These are phyloP conservation scores for Balansia obtecta DNA, from an alignment of 2,329 filamentous ascomycete genomes.

Conservation along the genomic window DNA sequence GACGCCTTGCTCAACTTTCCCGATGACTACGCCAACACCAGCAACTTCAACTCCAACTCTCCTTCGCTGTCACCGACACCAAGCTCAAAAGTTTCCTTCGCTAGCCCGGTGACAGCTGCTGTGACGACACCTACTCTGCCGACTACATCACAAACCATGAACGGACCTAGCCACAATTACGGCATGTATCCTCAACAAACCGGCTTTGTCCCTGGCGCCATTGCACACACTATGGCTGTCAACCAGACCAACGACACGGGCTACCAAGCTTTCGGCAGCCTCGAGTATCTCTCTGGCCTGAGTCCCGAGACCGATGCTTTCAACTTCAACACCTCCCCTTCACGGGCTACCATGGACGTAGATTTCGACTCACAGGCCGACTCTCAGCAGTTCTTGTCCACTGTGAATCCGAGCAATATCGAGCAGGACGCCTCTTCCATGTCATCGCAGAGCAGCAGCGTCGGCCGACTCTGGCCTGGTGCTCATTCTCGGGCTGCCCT, in stretches of 20 bases:
- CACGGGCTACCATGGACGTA: slow-evolving; percentile 53
- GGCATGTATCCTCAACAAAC: slow-evolving; percentile 93
- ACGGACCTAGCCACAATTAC: slow-evolving; percentile 87
- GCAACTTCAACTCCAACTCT: slow-evolving; percentile 45
- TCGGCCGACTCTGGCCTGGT: slow-evolving; percentile 76
- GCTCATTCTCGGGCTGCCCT: slow-evolving; percentile 85
- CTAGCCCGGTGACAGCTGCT: slow-evolving; percentile 38
- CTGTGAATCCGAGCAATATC: slow-evolving; percentile 62
- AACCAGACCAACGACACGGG: slow-evolving; percentile 49
- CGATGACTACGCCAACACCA: slow-evolving; percentile 42
- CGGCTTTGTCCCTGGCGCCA: slow-evolving; percentile 73
- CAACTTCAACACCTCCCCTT: slow-evolving; percentile 59
- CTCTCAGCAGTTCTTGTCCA: slow-evolving; percentile 53
- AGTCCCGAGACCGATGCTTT: slow-evolving; percentile 53
- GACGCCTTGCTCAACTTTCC: slow-evolving; percentile 50
- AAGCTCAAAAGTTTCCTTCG: slow-evolving; percentile 40
- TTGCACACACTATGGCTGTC: slow-evolving; percentile 68
- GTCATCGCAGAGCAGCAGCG: slow-evolving; percentile 38
- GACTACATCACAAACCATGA: slow-evolving; percentile 48
- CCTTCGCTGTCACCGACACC: slow-evolving; percentile 45
- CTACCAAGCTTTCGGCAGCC: slow-evolving; percentile 35
- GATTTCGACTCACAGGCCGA: slow-evolving; percentile 32
- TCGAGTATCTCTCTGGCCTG: slow-evolving; percentile 42
- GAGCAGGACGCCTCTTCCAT: slow-evolving; percentile 42
- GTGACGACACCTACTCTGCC: slow-evolving; percentile 43